phyloP scores from a whole-genome alignment of 176 grass and related monocot species.

The Echinochloa phyllopogon region DNA sequence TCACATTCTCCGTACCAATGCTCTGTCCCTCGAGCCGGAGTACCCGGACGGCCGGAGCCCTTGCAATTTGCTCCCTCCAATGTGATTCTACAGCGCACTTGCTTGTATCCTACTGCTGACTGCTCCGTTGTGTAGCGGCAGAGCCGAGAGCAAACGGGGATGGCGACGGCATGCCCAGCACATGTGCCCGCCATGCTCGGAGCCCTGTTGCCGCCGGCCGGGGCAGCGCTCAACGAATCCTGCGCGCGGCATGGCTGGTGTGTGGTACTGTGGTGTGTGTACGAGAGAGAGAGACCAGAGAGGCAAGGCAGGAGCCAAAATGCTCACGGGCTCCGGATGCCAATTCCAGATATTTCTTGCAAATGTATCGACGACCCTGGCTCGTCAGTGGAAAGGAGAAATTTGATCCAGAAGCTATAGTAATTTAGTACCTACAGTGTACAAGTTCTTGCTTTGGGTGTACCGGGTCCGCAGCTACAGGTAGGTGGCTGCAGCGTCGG shows the following conservation, averaged over 20 bases:
- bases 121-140: not conserved
- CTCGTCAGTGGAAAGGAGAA: not conserved
- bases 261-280: constrained; percentile 6
- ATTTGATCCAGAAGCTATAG: not conserved
- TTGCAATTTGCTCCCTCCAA: not conserved
- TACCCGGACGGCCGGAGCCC: not conserved
- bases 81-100: not conserved
- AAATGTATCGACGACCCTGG: too few species aligned
- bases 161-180: constrained; percentile 31
- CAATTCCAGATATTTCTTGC: not conserved
- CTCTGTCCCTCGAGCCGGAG: constrained; percentile 25
- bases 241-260: not conserved
- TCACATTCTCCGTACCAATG: not conserved
- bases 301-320: not conserved
- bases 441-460: not conserved
- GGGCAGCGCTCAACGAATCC: not conserved
- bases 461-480: not conserved
- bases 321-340: not conserved
- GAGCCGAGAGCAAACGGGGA: not conserved
- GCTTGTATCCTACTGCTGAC: constrained; percentile 1
- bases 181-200: constrained; percentile 39
- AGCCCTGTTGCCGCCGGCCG: constrained; percentile 12
- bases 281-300: too few species aligned
- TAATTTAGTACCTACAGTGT: not conserved
- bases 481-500: not conserved